A percentile compares a stretch with the other conserved stretches of the same genome.
phyloP scores from a whole-genome alignment of 2,329 filamentous ascomycete genomes.

The Hypoxylon sp. region DNA sequence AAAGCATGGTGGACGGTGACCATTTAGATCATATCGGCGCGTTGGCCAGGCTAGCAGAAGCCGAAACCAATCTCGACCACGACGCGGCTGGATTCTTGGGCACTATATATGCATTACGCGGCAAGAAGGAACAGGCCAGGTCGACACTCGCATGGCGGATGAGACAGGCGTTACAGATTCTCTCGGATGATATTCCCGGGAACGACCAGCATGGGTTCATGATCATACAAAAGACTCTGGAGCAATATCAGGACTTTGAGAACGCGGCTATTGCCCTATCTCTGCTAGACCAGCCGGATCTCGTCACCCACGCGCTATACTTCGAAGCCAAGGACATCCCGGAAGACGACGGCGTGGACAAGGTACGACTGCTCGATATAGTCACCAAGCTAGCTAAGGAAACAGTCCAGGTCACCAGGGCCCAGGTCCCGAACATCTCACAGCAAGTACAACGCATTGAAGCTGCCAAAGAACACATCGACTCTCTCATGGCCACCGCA shows the following conservation, averaged over 20 bases:
- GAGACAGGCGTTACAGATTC: slow-evolving; percentile 29
- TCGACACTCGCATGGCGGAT: slow-evolving; percentile 18
- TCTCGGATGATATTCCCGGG: slow-evolving; percentile 33
- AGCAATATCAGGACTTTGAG: slow-evolving; percentile 10
- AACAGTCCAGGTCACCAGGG: slow-evolving; percentile 12
- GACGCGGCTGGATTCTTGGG: slow-evolving; percentile 37
- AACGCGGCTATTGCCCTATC: slow-evolving; percentile 6
- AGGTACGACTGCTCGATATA: background rate
- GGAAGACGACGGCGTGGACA: background rate
- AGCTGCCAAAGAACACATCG: slow-evolving; percentile 32
- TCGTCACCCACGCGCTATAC: slow-evolving; percentile 1
- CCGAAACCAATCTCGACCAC: background rate
- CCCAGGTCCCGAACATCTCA: slow-evolving; percentile 25
- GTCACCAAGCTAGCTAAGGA: slow-evolving; percentile 5
- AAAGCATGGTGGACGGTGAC: slow-evolving; percentile 36
- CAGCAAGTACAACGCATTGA: slow-evolving; percentile 38
- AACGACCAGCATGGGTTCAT: slow-evolving; percentile 34
- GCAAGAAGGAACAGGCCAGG: slow-evolving; percentile 33
- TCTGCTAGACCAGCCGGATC: background rate
- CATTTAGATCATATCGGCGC: slow-evolving; percentile 26
- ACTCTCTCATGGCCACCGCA: slow-evolving; percentile 26
- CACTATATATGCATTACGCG: slow-evolving; percentile 29
- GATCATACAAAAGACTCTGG: slow-evolving; percentile 17
- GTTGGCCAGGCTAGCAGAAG: slow-evolving; percentile 35
- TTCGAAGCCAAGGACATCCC: slow-evolving; percentile 1